Base-by-base conservation (phyloP, 2,329 filamentous ascomycete genomes). In the Pyrenophora graminea region DNA sequence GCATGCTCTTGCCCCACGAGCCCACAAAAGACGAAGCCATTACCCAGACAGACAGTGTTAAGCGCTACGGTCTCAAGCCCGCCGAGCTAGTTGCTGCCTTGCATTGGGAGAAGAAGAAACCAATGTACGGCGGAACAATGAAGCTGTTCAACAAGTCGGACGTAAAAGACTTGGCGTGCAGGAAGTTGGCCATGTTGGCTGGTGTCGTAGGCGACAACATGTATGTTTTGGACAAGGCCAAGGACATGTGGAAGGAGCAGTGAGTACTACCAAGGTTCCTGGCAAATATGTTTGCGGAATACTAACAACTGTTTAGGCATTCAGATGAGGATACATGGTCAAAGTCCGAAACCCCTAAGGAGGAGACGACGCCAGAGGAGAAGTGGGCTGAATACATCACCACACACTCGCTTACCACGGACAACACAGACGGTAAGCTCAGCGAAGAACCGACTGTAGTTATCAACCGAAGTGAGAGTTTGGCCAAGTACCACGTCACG, bases 41-140 rank as follows among this genome's bases (percentile, higher is more conserved):
- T 37, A 62, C 54, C 4, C 59, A 62, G 17, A 58, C 47, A 2
- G 53, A 60, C n/a, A 48, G 45, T 2, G 15, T 44, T 12, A 52
- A 56, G 23, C 48, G 51, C 13, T 62, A 60, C n/a, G 50, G 45
- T 2, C 25, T 62, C 25, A 62, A 58, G 44, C 50, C 50, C 15
- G 52, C 45, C 13, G 56, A 58, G 2, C 15, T 62, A 23, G 23
- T 2, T 1, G 36, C 41, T 2, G 10, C 60, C 3, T 21, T 21
- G 10, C 48, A 55, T 21, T 58, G 48, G 17, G 56, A 53, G 31
- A 48, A 56, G 39, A 37, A 36, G 40, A 58, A 53, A 23, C 44
- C 43, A 17, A 7, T 49, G 32, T 53, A 58, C n/a, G 39, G 38
- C 0, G 55, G 51, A 2, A 46, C 30, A 7, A 55, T 52, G 33